Evolutionary conservation across 306 rosid genomes (phyloP), one percentile per base, ranked within the genome.

Genomic region (Prunus fruticosa): DNA sequence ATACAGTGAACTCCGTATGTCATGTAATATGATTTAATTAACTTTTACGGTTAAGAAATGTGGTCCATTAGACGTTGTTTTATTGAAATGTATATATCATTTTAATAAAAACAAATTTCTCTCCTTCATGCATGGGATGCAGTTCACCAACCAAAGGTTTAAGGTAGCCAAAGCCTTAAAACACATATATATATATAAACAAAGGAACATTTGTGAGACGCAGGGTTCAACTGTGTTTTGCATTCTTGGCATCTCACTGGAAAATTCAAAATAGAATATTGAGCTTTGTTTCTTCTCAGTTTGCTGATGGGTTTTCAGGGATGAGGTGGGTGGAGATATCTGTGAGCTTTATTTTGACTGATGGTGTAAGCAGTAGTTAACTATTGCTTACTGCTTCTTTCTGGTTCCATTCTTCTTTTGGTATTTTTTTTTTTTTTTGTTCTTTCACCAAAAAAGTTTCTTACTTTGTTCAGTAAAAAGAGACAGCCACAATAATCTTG

Each of bases 91-190:
- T 32, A 4, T 32, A 46, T 38, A n/a, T 65, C 32, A 23, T 22
- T 63, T 47, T 61, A 45, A 61, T 28, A 60, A 11, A 41, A 80
- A 68, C 60, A 34, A n/a, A 49, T 82, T 72, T 65, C 80, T 71
- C 80, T 79, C 82, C 69, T 81, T 89, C 97, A 95, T 90, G 81
- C 96, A 76, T 83, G 67, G 80, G 61, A 83, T 81, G 85, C 96
- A 83, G 60, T 88, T 90, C 93, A 95, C 99, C 99, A 90, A 95
- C 96, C 92, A 54, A 60, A 51, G 70, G 15, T 11, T 53, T 64
- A 13, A 47, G 54, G 19, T 8, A n/a, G 64, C 18, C 64, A 11
- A 1, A 58, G 57, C 64, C 72, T 50, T 10, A 23, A 43, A 11
- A 73, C 11, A 16, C 23, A 23, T 30, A 38, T 56, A 23, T 30